Conservation (phyloP, 805 yeast genomes). For the Kuraishia hungarica region DNA sequence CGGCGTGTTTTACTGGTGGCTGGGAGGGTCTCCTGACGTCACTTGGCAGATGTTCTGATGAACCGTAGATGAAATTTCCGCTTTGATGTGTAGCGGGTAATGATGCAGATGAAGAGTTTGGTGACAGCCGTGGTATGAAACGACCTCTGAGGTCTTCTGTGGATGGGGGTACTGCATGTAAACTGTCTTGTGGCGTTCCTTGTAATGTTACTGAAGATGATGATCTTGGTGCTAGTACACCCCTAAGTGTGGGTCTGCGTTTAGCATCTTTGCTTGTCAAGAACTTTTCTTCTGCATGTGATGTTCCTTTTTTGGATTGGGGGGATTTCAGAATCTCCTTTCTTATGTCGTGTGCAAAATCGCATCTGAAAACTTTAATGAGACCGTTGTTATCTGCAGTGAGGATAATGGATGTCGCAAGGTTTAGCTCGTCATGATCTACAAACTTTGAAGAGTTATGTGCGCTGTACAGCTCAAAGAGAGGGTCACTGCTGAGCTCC, state of each 20-base stretch:
- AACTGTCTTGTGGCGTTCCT: background rate
- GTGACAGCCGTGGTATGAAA: background rate
- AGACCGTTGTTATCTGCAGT: slow-evolving; percentile 70
- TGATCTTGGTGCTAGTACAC: background rate
- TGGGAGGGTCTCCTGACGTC: background rate
- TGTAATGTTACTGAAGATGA: background rate
- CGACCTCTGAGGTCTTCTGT: background rate
- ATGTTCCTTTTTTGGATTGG: background rate
- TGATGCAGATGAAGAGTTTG: background rate
- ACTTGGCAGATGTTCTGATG: background rate
- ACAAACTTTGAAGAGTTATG: slow-evolving; percentile 5
- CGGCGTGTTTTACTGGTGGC: background rate
- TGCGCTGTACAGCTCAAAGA: slow-evolving; percentile 46
- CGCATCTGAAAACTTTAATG: slow-evolving; percentile 75
- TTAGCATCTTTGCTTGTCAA: background rate
- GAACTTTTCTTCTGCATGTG: slow-evolving; percentile 5
- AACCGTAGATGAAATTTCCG: background rate
- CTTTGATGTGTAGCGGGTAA: background rate
- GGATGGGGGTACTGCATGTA: background rate
- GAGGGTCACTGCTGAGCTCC: slow-evolving; percentile 69
- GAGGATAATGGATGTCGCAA: slow-evolving; percentile 44
- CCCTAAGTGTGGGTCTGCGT: background rate
- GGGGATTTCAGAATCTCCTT: slow-evolving; percentile 10
- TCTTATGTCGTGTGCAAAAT: slow-evolving; percentile 47
- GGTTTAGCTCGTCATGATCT: slow-evolving; percentile 10